These are phyloP conservation scores for Calcarisporium arbuscula DNA, from an alignment of 2,329 filamentous ascomycete species.

Conservation along the genomic window DNA sequence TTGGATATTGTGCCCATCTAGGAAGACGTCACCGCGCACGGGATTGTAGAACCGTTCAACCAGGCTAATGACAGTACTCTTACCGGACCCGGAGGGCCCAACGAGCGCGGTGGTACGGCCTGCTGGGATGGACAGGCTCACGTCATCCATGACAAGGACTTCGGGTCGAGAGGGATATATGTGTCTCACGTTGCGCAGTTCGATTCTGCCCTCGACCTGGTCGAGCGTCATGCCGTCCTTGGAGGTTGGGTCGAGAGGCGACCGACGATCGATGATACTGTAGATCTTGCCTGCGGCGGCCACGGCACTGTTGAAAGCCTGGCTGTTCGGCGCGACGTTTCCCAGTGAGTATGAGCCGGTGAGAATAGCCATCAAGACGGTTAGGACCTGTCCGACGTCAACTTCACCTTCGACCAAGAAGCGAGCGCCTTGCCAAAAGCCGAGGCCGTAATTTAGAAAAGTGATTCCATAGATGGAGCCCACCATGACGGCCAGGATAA, in stretches of 20 bases:
- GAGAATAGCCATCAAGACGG: slow-evolving; percentile 18
- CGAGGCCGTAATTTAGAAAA: slow-evolving; percentile 28
- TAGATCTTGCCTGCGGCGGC: slow-evolving; percentile 28
- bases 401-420: slow-evolving; percentile 22
- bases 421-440: slow-evolving; percentile 33
- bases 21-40: slow-evolving; percentile 28
- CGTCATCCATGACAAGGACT: slow-evolving; percentile 27
- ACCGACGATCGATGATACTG: slow-evolving; percentile 25
- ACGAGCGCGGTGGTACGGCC: slow-evolving; percentile 45
- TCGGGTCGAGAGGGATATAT: slow-evolving; percentile 45
- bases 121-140: slow-evolving; percentile 31
- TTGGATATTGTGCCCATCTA: slow-evolving; percentile 29
- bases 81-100: slow-evolving; percentile 45
- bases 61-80: slow-evolving; percentile 42
- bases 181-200: slow-evolving; percentile 36
- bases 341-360: slow-evolving; percentile 5
- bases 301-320: slow-evolving; percentile 25
- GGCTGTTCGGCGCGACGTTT: slow-evolving; percentile 13
- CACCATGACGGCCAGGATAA: slow-evolving; percentile 24
- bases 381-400: slow-evolving; percentile 24
- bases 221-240: slow-evolving; percentile 19
- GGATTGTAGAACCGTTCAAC: slow-evolving; percentile 50
- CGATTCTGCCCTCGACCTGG: slow-evolving; percentile 28
- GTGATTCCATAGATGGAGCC: slow-evolving; percentile 26
- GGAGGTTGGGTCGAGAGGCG: slow-evolving; percentile 25